Conservation (phyloP, 441 rosid genomes). For the Euphorbia celastroides region DNA sequence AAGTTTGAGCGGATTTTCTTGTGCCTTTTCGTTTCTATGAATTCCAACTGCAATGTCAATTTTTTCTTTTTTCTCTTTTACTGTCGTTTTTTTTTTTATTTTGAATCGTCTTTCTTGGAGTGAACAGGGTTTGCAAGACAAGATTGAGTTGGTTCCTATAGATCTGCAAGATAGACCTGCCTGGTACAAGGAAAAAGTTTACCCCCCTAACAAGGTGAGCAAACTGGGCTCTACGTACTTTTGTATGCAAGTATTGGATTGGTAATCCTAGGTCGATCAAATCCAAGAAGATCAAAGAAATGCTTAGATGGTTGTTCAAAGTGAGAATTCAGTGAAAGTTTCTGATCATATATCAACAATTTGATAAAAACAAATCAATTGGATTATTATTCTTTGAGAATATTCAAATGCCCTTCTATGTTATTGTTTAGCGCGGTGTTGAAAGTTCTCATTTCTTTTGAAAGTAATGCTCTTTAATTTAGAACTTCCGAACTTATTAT, state of each 20-base stretch:
- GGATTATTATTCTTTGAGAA: background rate
- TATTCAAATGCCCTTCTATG: background rate
- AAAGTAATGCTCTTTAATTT: background rate
- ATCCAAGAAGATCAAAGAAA: too few species aligned
- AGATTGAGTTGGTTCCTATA: constrained; percentile 71
- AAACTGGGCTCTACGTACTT: background rate
- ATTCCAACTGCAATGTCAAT: background rate
- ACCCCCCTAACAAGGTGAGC: constrained; percentile 62
- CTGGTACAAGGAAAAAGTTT: constrained; percentile 84
- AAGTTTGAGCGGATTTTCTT: background rate
- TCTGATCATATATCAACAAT: background rate
- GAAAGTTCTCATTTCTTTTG: background rate
- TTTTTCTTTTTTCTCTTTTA: background rate
- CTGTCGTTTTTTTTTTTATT: background rate
- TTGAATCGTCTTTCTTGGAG: constrained; percentile 5
- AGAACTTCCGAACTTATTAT: too few species aligned
- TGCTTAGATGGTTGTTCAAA: too few species aligned
- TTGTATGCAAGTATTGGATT: background rate
- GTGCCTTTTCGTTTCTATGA: background rate
- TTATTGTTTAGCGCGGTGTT: background rate
- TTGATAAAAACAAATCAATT: background rate
- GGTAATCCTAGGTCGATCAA: background rate
- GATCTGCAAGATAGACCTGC: constrained; percentile 68
- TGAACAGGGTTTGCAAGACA: constrained; percentile 63
- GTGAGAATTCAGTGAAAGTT: too few species aligned